Base-by-base conservation (phyloP, 805 yeast species). In the Tetrapisispora arboricola region DNA sequence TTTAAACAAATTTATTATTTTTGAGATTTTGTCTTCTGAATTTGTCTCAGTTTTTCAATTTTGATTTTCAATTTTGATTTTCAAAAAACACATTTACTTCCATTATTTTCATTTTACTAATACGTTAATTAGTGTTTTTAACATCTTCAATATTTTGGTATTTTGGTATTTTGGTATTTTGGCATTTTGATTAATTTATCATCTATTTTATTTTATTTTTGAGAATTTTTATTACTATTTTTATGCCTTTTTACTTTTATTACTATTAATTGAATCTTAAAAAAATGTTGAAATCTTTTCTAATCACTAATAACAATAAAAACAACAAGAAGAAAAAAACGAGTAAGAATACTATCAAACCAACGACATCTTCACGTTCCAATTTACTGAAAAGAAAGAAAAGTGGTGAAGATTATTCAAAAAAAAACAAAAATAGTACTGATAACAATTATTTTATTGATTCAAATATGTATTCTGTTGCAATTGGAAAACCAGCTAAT, bases 401-500 rank as follows among this genome's bases (percentile, higher is more conserved):
- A 24, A 34, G 21, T 24, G 20, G 25, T 24, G 10, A 25, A 10
- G n/a, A n/a, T 15, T 24, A 24, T 4, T 6, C 19, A 24, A 8
- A 20, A 12, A 28, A 21, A 13, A 21, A 3, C 12, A 4, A 5
- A 3, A 21, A 37, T 12, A 21, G 15, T 27, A 36, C 22, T 15
- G 32, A 7, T 15, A 40, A 35, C 20, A 26, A 36, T 10, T 9
- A 25, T 34, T 16, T 15, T 13, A 24, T 16, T 16, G 10, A 22
- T 7, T 8, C 39, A 6, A 31, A 40, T 18, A 53, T 49, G 41
- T 53, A 49, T 32, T 70, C 71, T 47, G 83, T 79, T 18, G 75
- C 76, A 24, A 84, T 80, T 31, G 88, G 86, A 20, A 78, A 76
- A 52, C 51, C 66, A 3, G 82, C 84, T 33, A 72, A 72, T 50